Evolutionary conservation across 371 early-diverging fungal species (phyloP), one percentile per base, ranked within the genome.

Genomic region (Circinella minor): DNA sequence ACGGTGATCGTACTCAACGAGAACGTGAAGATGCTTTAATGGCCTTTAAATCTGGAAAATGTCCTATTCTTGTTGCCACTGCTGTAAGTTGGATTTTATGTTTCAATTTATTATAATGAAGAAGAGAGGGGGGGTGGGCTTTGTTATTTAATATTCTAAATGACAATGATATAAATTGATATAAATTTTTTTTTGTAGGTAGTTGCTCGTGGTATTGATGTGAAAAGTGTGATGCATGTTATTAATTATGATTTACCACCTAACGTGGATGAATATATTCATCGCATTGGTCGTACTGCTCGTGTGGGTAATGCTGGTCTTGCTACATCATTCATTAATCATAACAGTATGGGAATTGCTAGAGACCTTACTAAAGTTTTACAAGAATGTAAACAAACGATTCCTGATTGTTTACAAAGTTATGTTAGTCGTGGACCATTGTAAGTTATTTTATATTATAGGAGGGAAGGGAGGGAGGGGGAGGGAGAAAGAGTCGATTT

Each of bases 201-300:
- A 14, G 97, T 94, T 37, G 92, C 96, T 8, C 88, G 98, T 77
- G 98, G 98, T 67, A 80, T 96, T 61, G 96, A 97, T 75, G 89
- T 97, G 18, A 86, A 88, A 59, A 88, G 91, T 67, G 91, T 96
- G 11, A 93, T 91, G 82, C 92, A 92, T 63, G 93, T 96, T 10
- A 87, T 96, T 65, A 94, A 96, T 74, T 96, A 88, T 73, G 96
- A 97, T 74, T 77, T 96, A 66, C 86, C 91, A 43, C 81, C 80
- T 48, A 83, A 86, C 47, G 89, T 93, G 70, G 94, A 96, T 67
- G 94, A 93, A 63, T 95, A 93, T 71, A 90, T 95, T 55, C 95
- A 95, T 65, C 86, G 96, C 20, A 92, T 93, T 68, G 95, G 96
- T 49, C 83, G 94, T 76, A 91, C 93, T 37, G 95, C 90, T 55